These are phyloP conservation scores for Salisapilia sapeloensis DNA, from an alignment of 352 stramenopile species.

Conservation along the genomic window DNA sequence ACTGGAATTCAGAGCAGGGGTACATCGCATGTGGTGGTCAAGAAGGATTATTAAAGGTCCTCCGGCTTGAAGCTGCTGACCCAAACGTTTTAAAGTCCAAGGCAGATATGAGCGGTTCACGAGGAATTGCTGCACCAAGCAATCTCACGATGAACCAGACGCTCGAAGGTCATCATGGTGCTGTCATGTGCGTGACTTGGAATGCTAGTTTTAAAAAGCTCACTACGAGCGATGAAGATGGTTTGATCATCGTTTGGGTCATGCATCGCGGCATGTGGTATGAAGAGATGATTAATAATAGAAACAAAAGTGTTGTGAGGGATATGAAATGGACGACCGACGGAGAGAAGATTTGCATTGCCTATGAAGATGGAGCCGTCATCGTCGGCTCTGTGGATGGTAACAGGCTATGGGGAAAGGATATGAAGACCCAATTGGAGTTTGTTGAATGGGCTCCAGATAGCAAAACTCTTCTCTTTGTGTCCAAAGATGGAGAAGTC, in stretches of 20 bases:
- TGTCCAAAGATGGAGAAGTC: conserved; percentile 71
- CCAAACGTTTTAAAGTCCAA: too few relatives aligned
- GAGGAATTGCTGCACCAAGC: conserved; percentile 70
- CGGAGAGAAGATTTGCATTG: conserved; percentile 91
- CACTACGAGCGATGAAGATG: conserved; percentile 89
- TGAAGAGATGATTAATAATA: conserved; percentile 95
- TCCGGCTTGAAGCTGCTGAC: conserved; percentile 78
- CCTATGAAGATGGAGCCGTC: conserved; percentile 88
- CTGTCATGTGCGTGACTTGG: conserved; percentile 85
- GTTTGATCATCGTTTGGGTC: conserved; percentile 93
- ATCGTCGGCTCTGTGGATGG: conserved; percentile 90
- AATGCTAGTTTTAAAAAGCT: conserved; percentile 91
- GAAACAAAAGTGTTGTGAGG: conserved; percentile 87
- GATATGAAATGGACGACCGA: conserved; percentile 93
- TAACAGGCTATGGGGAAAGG: conserved; percentile 89
- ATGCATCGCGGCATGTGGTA: conserved; percentile 89
- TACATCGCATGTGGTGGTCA: conserved; percentile 91
- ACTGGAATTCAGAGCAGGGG: conserved; percentile 87
- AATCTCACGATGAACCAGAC: conserved; percentile 93
- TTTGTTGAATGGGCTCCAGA: conserved; percentile 92
- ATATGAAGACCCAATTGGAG: conserved; percentile 82
- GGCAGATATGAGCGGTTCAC: conserved; percentile 45
- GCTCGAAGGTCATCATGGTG: conserved; percentile 84
- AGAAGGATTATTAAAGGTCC: conserved; percentile 86
- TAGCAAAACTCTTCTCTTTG: conserved; percentile 77